These are phyloP conservation scores for Albifimbria verrucaria DNA, from an alignment of 2,329 filamentous ascomycete species.

Conservation along the genomic window DNA sequence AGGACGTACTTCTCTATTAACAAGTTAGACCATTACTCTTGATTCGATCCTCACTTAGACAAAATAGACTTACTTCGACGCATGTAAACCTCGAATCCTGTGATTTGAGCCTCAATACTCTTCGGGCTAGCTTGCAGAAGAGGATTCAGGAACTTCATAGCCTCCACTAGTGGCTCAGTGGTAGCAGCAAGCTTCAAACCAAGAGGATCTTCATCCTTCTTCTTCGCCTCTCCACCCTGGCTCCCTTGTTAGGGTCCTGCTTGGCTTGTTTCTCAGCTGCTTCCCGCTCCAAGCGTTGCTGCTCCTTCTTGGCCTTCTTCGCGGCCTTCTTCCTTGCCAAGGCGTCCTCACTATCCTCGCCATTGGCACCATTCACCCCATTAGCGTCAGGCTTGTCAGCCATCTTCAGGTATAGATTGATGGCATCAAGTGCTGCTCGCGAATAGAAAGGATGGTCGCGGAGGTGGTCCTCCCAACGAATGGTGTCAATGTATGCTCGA, in stretches of 20 bases:
- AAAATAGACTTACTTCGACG: constrained; percentile 63
- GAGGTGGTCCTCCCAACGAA: constrained; percentile 90
- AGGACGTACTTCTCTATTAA: constrained; percentile 76
- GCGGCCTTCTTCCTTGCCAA: constrained; percentile 79
- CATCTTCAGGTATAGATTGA: constrained; percentile 76
- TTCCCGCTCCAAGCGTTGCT: constrained; percentile 62
- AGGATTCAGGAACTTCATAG: constrained; percentile 79
- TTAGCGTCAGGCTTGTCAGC: constrained; percentile 70
- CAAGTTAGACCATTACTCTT: background rate
- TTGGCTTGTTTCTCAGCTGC: constrained; percentile 76
- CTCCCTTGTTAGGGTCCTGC: constrained; percentile 80
- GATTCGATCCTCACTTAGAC: background rate
- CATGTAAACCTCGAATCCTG: constrained; percentile 87
- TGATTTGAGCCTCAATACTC: constrained; percentile 76
- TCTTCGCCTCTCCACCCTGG: constrained; percentile 67
- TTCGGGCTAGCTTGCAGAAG: constrained; percentile 80
- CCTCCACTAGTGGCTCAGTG: constrained; percentile 77
- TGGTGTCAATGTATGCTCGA: constrained; percentile 91
- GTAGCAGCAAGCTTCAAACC: constrained; percentile 79
- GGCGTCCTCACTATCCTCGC: constrained; percentile 50
- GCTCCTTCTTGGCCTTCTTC: constrained; percentile 85
- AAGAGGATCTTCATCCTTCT: constrained; percentile 85
- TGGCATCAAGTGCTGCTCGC: constrained; percentile 75
- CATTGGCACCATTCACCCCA: constrained; percentile 55
- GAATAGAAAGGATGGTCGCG: constrained; percentile 93